Evolutionary conservation across 2,329 filamentous ascomycete genomes (phyloP).

Genomic region (Parafenestella ontariensis): DNA sequence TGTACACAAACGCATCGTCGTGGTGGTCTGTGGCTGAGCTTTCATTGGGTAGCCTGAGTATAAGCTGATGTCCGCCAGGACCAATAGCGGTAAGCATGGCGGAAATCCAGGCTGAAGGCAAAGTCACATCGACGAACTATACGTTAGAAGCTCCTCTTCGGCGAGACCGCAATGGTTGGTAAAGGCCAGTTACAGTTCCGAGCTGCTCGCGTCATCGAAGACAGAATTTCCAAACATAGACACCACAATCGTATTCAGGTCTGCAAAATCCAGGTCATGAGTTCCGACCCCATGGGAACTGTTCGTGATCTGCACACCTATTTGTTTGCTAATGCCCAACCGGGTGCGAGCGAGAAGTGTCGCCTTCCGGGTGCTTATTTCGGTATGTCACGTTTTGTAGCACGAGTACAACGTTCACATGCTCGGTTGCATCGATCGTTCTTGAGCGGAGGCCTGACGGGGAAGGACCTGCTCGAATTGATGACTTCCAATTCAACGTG

Average conservation of each 20-base stretch:
- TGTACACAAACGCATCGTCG: conserved; percentile 3
- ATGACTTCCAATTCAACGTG: too few species aligned
- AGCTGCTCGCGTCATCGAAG: neutral
- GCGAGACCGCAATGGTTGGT: neutral
- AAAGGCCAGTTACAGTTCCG: neutral
- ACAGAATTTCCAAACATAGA: neutral
- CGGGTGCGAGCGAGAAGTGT: conserved; percentile 1
- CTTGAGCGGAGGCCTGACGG: neutral
- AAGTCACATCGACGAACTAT: neutral
- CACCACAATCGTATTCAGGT: neutral
- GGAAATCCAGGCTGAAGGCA: neutral
- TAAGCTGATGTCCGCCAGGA: conserved; percentile 16
- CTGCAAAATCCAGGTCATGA: neutral
- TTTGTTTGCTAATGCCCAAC: neutral
- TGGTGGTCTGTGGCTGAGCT: conserved; percentile 10
- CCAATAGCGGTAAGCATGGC: conserved; percentile 1
- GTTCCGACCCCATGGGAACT: conserved; percentile 2
- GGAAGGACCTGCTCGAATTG: neutral
- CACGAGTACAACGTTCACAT: conserved; percentile 3
- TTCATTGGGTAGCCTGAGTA: conserved; percentile 13
- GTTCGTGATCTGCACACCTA: neutral
- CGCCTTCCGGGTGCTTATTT: neutral
- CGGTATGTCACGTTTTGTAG: neutral
- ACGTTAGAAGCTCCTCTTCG: neutral
- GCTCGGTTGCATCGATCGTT: neutral